A percentile compares a stretch with the other conserved stretches of the same genome.
Evolutionary conservation across 2,329 filamentous ascomycete species (phyloP).

Genomic region (Talaromyces sp.): DNA sequence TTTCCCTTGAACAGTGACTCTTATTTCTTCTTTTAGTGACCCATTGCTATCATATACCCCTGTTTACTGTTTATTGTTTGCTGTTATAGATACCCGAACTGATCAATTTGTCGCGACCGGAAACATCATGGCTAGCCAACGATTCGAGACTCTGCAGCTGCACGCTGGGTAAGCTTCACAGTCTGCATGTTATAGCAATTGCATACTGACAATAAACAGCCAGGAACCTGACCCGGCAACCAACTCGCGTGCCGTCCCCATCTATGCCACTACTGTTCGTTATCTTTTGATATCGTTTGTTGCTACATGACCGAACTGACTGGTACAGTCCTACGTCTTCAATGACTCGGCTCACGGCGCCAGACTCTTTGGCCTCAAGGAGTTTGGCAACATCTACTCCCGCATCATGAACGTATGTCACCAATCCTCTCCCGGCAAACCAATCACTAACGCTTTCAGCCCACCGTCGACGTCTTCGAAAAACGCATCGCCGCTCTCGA

Average conservation of each 20-base stretch:
- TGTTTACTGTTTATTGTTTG: neutral
- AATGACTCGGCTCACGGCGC: conserved; percentile 95
- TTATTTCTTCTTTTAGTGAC: neutral
- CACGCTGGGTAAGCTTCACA: conserved; percentile 66
- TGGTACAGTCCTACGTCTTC: conserved; percentile 74
- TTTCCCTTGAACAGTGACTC: neutral
- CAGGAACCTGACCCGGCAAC: conserved; percentile 77
- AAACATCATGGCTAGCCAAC: conserved; percentile 37
- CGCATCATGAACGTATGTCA: conserved; percentile 82
- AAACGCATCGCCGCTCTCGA: conserved; percentile 95
- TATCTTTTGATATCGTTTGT: neutral
- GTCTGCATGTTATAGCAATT: neutral
- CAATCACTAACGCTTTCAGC: conserved; percentile 46
- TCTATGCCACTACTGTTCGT: conserved; percentile 81
- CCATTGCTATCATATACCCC: neutral
- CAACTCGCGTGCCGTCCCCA: conserved; percentile 86
- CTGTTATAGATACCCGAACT: neutral
- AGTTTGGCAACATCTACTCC: conserved; percentile 96
- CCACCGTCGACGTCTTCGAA: conserved; percentile 93
- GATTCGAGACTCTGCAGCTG: conserved; percentile 82
- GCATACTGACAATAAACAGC: conserved; percentile 43
- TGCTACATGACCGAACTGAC: neutral
- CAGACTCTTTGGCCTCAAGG: conserved; percentile 91
- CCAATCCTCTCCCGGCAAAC: too few relatives aligned
- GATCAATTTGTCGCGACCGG: neutral